Base-by-base conservation (phyloP, 805 yeast genomes). In the Spathaspora passalidarum region DNA sequence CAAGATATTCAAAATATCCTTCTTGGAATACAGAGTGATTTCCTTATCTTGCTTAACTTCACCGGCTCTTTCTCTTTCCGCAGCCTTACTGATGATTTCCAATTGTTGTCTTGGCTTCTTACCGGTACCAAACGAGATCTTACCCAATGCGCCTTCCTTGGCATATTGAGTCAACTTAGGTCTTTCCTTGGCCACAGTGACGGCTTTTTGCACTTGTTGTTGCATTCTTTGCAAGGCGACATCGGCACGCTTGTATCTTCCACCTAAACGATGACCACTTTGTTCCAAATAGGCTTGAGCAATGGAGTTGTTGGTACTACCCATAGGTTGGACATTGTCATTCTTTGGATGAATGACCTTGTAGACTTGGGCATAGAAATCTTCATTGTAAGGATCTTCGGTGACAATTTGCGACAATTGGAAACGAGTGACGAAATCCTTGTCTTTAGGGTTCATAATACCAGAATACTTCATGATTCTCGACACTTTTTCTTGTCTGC, bases 351-450 rank as follows among this genome's bases (percentile, higher is more conserved):
- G 76, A 47, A 72, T 69, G 18, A 72, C 78, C 57, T 91, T 86
- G 68, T 81, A 88, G 36, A 94, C 97, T 66, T 94, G 98, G 60
- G 85, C 88, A 62, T 94, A 94, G 61, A 92, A 94, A 71, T 94
- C 99, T 66, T 94, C 99, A 60, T 88, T 89, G 66, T 87, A 88
- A 11, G 99, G 99, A 66, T 94, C 98, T 46, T 91, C 97, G 9
- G 97, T 87, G 42, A 94, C 97, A 66, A 94, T 86, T 64, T 91
- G 97, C 42, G 96, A 89, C 52, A 94, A 77, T 68, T 94, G 99
- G 61, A 91, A 84, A 62, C 97, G 80, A 38, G 97, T 89, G 42
- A 94, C 92, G 61, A 88, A 90, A 68, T 92, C 97, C 69, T 91
- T 91, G 65, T 94, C 99, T 70, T 92, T 87, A 47, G 96, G 96